phyloP scores from a whole-genome alignment of 169 alveolate genomes.

The Toxoplasma gondii region DNA sequence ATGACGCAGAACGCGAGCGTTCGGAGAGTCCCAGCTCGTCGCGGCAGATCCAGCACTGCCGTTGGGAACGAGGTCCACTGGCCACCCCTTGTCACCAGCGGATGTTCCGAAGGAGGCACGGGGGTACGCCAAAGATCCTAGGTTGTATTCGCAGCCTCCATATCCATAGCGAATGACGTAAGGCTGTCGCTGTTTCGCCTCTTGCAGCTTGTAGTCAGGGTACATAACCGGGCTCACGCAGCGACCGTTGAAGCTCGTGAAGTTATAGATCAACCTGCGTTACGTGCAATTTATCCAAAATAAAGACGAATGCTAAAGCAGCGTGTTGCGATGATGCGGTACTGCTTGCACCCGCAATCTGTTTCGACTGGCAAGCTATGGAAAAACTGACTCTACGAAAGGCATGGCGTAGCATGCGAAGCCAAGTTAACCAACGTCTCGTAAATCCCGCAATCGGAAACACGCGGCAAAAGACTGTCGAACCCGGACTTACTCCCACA shows the following conservation, averaged over 20 bases:
- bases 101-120: slow-evolving; percentile 75
- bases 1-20: slow-evolving; percentile 69
- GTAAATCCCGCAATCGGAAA: neutral
- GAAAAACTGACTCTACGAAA: neutral
- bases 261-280: slow-evolving; percentile 76
- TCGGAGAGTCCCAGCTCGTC: slow-evolving; percentile 76
- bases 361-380: too few species aligned
- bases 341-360: neutral
- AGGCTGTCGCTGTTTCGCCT: slow-evolving; percentile 65
- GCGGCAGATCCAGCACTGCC: slow-evolving; percentile 66
- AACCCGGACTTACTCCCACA: slow-evolving; percentile 53
- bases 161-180: slow-evolving; percentile 78
- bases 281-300: neutral
- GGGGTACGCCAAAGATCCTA: slow-evolving; percentile 69
- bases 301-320: neutral
- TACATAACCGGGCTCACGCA: slow-evolving; percentile 81
- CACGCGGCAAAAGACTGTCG: neutral
- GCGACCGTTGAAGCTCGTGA: slow-evolving; percentile 81
- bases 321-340: too few species aligned
- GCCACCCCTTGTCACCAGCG: slow-evolving; percentile 83
- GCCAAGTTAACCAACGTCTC: neutral
- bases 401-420: neutral
- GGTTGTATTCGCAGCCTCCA: slow-evolving; percentile 85
- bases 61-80: slow-evolving; percentile 73
- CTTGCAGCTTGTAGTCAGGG: slow-evolving; percentile 70